Base-by-base conservation (phyloP, 2,329 filamentous ascomycete genomes). In the Davidsoniella neocaledoniae region DNA sequence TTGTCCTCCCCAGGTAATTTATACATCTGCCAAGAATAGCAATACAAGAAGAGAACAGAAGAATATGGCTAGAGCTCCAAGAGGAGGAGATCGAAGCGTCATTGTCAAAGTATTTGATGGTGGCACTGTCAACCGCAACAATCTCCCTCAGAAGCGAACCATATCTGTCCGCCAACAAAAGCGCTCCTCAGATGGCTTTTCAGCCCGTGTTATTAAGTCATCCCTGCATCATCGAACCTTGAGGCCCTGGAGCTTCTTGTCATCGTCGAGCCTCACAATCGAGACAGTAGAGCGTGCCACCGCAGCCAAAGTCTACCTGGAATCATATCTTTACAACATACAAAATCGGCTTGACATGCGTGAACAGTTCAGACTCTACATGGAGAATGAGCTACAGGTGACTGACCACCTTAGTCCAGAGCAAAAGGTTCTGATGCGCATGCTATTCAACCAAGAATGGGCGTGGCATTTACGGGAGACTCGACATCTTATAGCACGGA, bases 231-330 rank as follows among this genome's bases (percentile, higher is more conserved):
- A 10, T 40, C 19, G 21, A 23, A n/a, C 25, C 7, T 38, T 16
- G 16, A 46, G 37, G 47, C 41, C 17, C 41, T 50, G 19, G 37
- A 48, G 21, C 8, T 42, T 12, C 25, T 23, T 3, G 36, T 26
- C 21, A 14, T 38, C 23, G 12, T 48, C n/a, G 21, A 36, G 9
- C 21, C 42, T 43, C 38, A 66, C 66, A 0, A 59, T 67, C 9
- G 42, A 57, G 23, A 94, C 87, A 0, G 81, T 86, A 0, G 90
- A 96, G 64, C 78, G 75, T 53, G 76, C 81, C 2, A 79, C 86
- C 0, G 81, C 85, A 0, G 82, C 86, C 41, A 95, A 94, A 62
- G 77, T 93, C 17, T 93, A 79, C 57, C 72, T 96, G 8, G 91
- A 96, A 62, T 86, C 79, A 0, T 77, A 88, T 58, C 95, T 84